phyloP scores from a whole-genome alignment of 257 asterid species.

The Knoxia roxburghii region DNA sequence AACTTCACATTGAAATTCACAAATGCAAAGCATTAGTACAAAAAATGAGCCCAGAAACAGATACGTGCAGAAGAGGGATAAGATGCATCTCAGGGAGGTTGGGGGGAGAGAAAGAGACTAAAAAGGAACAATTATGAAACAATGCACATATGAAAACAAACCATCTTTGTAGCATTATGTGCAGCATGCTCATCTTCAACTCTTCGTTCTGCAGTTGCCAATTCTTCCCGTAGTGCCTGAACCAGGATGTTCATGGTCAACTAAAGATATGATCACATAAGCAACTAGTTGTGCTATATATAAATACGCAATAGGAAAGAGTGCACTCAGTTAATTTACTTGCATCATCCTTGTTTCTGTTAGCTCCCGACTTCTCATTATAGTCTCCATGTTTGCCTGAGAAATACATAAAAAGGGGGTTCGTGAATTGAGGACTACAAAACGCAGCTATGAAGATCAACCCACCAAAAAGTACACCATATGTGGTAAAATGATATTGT shows the following conservation, averaged over 20 bases:
- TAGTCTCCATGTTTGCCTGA: slow-evolving; percentile 85
- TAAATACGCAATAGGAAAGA: not conserved
- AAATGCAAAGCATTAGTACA: not conserved
- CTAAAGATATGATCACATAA: slow-evolving; percentile 7
- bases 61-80: slow-evolving; percentile 10
- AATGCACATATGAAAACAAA: slow-evolving; percentile 20
- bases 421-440: slow-evolving; percentile 7
- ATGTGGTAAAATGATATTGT: not conserved
- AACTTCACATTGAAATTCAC: not conserved
- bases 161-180: slow-evolving; percentile 86
- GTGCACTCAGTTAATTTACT: slow-evolving; percentile 45
- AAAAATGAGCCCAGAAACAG: not conserved
- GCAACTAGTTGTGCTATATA: not conserved
- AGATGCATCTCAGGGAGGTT: not conserved
- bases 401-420: slow-evolving; percentile 11
- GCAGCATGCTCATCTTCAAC: slow-evolving; percentile 98
- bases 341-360: slow-evolving; percentile 99
- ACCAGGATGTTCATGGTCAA: slow-evolving; percentile 14
- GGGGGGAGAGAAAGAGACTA: not conserved
- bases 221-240: slow-evolving; percentile 94
- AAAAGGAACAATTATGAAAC: not conserved
- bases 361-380: slow-evolving; percentile 92
- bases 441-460: not conserved
- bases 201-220: slow-evolving; percentile 88
- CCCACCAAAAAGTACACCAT: not conserved